Base-by-base conservation (phyloP, 768 basidiomycete species). In the Pholiota conissans region DNA sequence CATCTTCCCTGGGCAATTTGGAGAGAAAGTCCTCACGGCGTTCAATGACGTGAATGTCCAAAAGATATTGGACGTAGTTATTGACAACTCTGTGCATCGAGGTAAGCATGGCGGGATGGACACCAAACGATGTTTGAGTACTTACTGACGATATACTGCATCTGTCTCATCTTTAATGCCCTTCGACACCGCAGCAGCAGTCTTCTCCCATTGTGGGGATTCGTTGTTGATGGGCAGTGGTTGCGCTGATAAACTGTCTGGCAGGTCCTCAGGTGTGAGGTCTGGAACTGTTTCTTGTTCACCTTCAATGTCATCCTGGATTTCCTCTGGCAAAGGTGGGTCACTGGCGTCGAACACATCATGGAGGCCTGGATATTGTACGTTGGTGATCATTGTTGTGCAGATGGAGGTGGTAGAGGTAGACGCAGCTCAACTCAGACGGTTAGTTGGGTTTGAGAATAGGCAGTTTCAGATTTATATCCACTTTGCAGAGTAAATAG, bases 91-190 rank as follows among this genome's bases (percentile, higher is more conserved):
- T n/a, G n/a, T n/a, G n/a, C n/a, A n/a, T n/a, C n/a, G n/a, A n/a
- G n/a, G n/a, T n/a, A n/a, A n/a, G n/a, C n/a, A n/a, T n/a, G n/a
- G n/a, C n/a, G n/a, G n/a, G n/a, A n/a, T n/a, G n/a, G n/a, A n/a
- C n/a, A n/a, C n/a, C n/a, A n/a, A n/a, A n/a, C n/a, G n/a, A n/a
- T 11, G 9, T 42, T 1, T 9, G 37, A 24, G 50, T 63, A 49
- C 62, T 16, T 34, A 73, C 74, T 66, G 49, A 39, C 58, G 58
- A 60, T 74, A 74, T 32, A 57, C 56, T 18, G 11, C 10, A 13
- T 57, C 40, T 6, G 56, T 57, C 24, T 47, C 47, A 9, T 55
- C 52, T 0, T 29, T 18, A 5, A 58, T 52, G 40, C 60, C 60
- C 10, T 42, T 54, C 0, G 56, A 51, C 0, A 28, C 46, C 32